These are phyloP conservation scores for Fusarium duplospermum DNA, from an alignment of 2,329 filamentous ascomycete genomes.

Conservation along the genomic window DNA sequence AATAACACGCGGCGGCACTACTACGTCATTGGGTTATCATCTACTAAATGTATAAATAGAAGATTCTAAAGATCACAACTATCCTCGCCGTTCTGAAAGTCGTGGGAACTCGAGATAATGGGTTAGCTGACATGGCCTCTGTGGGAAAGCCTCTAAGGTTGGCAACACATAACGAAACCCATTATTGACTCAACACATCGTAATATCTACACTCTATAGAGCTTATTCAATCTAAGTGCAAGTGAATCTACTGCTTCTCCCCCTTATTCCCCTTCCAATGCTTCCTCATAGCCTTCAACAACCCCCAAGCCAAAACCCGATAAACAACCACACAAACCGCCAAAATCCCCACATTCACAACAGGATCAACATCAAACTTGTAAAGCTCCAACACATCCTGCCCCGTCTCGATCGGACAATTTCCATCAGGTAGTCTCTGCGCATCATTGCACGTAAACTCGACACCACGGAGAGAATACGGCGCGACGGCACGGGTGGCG, in stretches of 20 bases:
- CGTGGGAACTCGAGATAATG: background rate
- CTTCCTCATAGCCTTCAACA: constrained; percentile 66
- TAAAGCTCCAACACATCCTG: constrained; percentile 76
- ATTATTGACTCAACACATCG: background rate
- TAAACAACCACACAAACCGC: constrained; percentile 74
- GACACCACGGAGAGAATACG: constrained; percentile 71
- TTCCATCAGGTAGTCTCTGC: constrained; percentile 69
- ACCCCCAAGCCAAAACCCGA: constrained; percentile 69
- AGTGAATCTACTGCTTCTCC: constrained; percentile 32
- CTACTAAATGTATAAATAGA: background rate
- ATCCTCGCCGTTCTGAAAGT: background rate
- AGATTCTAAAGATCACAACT: background rate
- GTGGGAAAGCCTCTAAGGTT: background rate
- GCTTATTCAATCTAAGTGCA: background rate
- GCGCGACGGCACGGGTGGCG: constrained; percentile 72
- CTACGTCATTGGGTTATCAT: background rate
- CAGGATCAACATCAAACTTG: constrained; percentile 70
- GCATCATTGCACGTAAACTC: constrained; percentile 71
- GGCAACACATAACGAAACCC: background rate
- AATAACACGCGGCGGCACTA: background rate
- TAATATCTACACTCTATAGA: background rate
- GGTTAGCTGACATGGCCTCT: background rate
- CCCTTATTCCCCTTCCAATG: constrained; percentile 58
- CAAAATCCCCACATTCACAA: constrained; percentile 71
- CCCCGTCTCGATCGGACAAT: constrained; percentile 74